Conservation (phyloP, 495 filamentous ascomycete genomes). For the Penicillium soppii region DNA sequence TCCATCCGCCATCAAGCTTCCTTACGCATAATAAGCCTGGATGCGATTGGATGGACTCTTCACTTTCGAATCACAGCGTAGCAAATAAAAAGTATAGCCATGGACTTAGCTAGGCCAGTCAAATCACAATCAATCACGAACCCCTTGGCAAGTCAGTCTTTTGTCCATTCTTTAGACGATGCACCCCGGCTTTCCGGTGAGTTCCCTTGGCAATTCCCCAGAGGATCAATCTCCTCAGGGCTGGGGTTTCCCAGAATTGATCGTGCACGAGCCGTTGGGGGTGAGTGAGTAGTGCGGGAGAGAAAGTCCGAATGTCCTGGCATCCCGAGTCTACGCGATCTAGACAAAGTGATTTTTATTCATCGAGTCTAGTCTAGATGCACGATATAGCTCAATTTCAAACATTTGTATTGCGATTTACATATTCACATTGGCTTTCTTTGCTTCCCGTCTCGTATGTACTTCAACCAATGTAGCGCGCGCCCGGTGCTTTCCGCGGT, state of each 20-base stretch:
- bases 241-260: conserved; percentile 3
- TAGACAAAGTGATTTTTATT: background rate
- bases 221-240: background rate
- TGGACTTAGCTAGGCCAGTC: background rate
- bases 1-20: conserved; percentile 7
- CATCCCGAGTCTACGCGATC: background rate
- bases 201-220: conserved; percentile 7
- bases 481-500: conserved; percentile 29
- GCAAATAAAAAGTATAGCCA: background rate
- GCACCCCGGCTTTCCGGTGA: conserved; percentile 4
- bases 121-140: background rate
- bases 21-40: background rate
- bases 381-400: background rate
- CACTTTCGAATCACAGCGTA: background rate
- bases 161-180: background rate
- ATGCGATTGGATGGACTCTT: conserved; percentile 1
- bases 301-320: background rate
- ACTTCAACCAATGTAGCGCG: conserved; percentile 7
- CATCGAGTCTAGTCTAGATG: background rate
- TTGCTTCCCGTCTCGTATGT: conserved; percentile 10
- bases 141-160: background rate
- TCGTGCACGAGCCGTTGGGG: conserved; percentile 9
- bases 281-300: background rate
- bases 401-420: background rate
- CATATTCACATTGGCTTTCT: background rate